Base-by-base conservation (phyloP, 1,284 basidiomycete genomes). In the Trichosporon asahii region DNA sequence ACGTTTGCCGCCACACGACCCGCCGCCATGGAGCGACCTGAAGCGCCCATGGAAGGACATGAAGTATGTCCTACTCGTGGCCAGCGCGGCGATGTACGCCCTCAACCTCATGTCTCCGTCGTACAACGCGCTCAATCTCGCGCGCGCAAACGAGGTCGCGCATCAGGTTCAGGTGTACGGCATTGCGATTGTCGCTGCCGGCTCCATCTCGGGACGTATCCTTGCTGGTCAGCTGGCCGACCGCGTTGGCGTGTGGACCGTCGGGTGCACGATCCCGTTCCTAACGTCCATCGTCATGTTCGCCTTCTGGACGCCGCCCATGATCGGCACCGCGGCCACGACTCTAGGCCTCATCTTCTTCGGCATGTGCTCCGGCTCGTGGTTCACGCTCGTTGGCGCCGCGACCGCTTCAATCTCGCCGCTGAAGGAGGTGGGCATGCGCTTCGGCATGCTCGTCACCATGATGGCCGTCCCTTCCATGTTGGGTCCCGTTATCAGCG, bases 371-470 rank as follows among this genome's bases (percentile, higher is more conserved):
- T 76, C 76, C 63, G 82, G 82, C 23, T 76, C 77, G 1, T 82
- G 79, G 75, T 77, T 82, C n/a, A 73, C 80, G 0, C 72, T 82
- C 15, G 75, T 80, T 3, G 76, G 79, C 8, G 79, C 81, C 12
- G 76, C 76, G 18, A 77, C 76, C 12, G 80, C 77, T 0, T 69
- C 77, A 4, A 78, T 82, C 66, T 77, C 74, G n/a, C 81, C 82
- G 0, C 76, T 78, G 1, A 75, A 76, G 64, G 82, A 83, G 69
- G 78, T 79, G 23, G 82, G 82, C 0, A 78, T 80, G 74, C 67
- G 82, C 15, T 71, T 83, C 37, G 81, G 82, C 21, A 79, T 83
- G 78, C 67, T 81, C 65, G 79, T 79, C 75, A 73, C 73, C 2
- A 37, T 76, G 18, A 73, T 77, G 8, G 72, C 76, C 0, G 60